Base-by-base conservation (phyloP, 805 yeast genomes). In the Starmerella etchellsii region DNA sequence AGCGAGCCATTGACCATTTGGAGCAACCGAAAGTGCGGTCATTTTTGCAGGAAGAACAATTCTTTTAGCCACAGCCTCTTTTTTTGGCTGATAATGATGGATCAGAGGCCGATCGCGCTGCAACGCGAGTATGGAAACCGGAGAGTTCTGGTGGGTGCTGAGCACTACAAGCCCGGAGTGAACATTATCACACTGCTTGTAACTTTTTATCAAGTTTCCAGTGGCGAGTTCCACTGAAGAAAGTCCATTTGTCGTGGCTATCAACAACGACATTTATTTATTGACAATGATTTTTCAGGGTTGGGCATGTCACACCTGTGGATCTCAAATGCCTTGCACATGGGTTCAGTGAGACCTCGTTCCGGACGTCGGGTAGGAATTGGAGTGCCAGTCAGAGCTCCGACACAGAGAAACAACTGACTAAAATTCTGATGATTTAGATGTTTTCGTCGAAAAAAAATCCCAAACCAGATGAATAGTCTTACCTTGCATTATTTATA, bases 21-120 rank as follows among this genome's bases (percentile, higher is more conserved):
- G 65, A 50, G 63, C 63, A 3, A 73, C 52, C 0, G 71, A 63
- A 36, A 83, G 52, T 54, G 83, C 73, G 13, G 71, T 61, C 31
- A 87, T 60, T 39, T 73, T 74, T 58, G 83, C 96, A 0, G 96
- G 95, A 13, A 87, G 66, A 0, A 95, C 91, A 31, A 87, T 67
- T 68, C 63, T 85, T 91, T 50, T 81, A 83, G 5, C 76, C 71
- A 25, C 82, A 66, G 51, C 68, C 67, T 50, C 78, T 75, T 18
- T 82, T 31, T 36, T 35, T 79, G 65, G 76, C 68, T 5, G 61
- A 54, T 83, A 87, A 2, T 78, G 79, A 47, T 80, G 77, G 23
- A 87, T 62, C 44, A 84, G 59, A 0, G 95, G 91, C 55, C 79
- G 81, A 31, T 69, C 72, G n/a, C 66, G 64, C 45, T 78, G 75